These are phyloP conservation scores for Eutypella sp. DNA, from an alignment of 2,329 filamentous ascomycete species.

Conservation along the genomic window DNA sequence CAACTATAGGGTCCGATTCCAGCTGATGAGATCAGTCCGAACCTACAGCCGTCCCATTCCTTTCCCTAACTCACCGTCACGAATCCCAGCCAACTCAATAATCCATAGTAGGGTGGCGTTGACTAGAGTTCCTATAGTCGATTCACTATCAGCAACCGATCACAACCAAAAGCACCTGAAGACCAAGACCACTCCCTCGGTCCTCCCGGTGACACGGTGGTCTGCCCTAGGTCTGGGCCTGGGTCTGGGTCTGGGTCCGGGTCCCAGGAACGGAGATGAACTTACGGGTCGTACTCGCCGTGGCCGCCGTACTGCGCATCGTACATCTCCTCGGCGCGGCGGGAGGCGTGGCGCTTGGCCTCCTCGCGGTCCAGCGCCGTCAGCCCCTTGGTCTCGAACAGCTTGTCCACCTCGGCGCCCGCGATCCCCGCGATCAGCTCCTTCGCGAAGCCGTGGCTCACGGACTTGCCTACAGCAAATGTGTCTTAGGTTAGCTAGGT, in stretches of 20 bases:
- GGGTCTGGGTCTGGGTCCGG: no score
- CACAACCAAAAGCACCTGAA: not conserved
- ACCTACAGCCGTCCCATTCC: not conserved
- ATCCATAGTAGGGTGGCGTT: constrained; percentile 12
- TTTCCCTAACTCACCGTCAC: not conserved
- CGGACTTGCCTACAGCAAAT: constrained; percentile 54
- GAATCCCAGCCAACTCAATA: constrained; percentile 9
- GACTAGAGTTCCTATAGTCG: constrained; percentile 4
- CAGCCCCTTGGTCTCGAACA: constrained; percentile 66
- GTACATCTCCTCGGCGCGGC: constrained; percentile 56
- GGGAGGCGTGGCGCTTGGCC: constrained; percentile 54
- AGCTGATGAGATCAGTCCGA: no score
- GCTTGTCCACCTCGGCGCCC: constrained; percentile 70
- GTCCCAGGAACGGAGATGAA: no score
- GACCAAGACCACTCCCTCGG: no score
- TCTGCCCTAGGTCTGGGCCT: no score
- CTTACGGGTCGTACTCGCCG: constrained; percentile 55
- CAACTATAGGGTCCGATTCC: no score
- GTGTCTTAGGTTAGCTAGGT: no score
- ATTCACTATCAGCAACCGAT: not conserved
- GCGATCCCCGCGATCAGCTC: constrained; percentile 69
- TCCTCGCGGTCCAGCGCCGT: constrained; percentile 53
- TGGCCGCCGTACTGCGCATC: constrained; percentile 53
- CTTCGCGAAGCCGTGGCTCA: constrained; percentile 72
- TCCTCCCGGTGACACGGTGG: not conserved